Base-by-base conservation (phyloP, 2,329 filamentous ascomycete genomes). In the Botrytis fabae region DNA sequence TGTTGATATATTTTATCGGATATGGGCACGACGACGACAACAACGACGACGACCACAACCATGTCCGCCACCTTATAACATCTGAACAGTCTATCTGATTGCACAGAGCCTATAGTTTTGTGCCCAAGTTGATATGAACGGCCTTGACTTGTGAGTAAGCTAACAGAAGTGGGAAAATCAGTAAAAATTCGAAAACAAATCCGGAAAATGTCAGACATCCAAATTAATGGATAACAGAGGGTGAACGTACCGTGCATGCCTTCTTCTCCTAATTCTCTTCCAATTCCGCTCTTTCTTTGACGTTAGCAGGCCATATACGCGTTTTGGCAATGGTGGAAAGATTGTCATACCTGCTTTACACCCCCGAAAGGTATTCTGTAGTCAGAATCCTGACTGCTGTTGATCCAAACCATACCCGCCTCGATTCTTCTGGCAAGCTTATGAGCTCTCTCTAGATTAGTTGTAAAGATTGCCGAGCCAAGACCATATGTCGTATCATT, bases 401-500 rank as follows among this genome's bases (percentile, higher is more conserved):
- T 85, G 75, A 85, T 82, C 83, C 83, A 84, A 32, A 84, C 83
- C 82, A 83, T 84, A 61, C 88, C 88, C 10, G 87, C 85, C 80
- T 90, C 86, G 44, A 90, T 85, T 32, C 84, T 86, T 75, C 84
- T 85, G 57, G 85, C 83, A 28, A 84, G 79, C 63, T 80, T 79
- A 75, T 84, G 83, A 9, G 82, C 83, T 64, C 80, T 80, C 54
- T 78, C 84, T 72, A 90, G 84, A 77, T 89, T 84, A 76, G 84
- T 81, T 0, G 88, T 90, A 77, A 89, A 90, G 1, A 90, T 81
- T 0, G 87, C 86, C 35, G 84, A 85, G 81, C 87, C 44, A 14
- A 90, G 82, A 9, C 88, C 88, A 77, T 89, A 90, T 0, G 82
- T 85, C 0, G 85, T 85, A 77, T 88, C 84, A 78, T 89, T 89